Evolutionary conservation across 1,284 basidiomycete species (phyloP).

Genomic region (Clitocybe nebularis): DNA sequence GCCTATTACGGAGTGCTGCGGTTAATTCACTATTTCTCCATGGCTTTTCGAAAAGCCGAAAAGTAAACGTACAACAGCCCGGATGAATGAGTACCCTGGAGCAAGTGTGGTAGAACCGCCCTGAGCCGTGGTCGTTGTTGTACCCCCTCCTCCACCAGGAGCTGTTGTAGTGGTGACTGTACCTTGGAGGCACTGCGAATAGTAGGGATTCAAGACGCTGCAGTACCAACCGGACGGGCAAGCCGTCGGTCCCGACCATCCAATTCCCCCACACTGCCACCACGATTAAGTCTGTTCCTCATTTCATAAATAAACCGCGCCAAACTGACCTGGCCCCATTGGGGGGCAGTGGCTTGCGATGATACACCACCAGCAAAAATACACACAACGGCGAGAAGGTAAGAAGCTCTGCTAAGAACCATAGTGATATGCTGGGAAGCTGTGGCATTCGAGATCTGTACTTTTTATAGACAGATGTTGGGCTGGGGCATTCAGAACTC

Average conservation of each 20-base stretch:
- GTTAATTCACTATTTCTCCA: background rate
- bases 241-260: constrained; percentile 47
- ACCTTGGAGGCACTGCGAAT: constrained; percentile 47
- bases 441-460: background rate
- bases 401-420: constrained; percentile 1
- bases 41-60: background rate
- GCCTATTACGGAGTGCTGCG: constrained; percentile 27
- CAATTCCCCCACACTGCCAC: constrained; percentile 38
- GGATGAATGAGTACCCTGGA: constrained; percentile 54
- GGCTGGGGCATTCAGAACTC: background rate
- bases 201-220: constrained; percentile 40
- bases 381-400: background rate
- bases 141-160: constrained; percentile 20
- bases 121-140: constrained; percentile 29
- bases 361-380: constrained; percentile 15
- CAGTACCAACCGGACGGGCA: constrained; percentile 49
- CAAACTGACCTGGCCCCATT: constrained; percentile 29
- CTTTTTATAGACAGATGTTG: no score
- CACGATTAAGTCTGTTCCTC: background rate
- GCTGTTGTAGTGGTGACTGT: constrained; percentile 21
- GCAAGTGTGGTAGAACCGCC: constrained; percentile 42
- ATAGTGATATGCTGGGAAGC: constrained; percentile 5
- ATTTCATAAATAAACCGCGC: constrained; percentile 15
- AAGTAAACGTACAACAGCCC: constrained; percentile 46
- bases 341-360: constrained; percentile 22